Base-by-base conservation (phyloP, 495 filamentous ascomycete genomes). In the Copromyces sp. region DNA sequence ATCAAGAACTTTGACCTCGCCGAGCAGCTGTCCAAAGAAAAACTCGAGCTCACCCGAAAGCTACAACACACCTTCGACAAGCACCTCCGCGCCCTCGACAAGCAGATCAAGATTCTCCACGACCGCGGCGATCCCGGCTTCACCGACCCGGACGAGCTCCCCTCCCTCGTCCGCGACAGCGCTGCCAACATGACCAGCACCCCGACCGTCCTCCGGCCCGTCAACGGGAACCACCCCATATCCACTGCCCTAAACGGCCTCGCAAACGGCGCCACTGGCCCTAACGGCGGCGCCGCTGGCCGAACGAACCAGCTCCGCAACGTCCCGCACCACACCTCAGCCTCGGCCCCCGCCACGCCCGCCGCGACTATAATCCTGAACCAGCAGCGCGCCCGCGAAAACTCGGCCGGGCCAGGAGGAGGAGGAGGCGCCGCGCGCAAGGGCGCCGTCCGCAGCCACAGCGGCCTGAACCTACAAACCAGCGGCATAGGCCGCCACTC, bases 21-120 rank as follows among this genome's bases (percentile, higher is more conserved):
- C 42, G 86, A 93, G 75, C 85, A 89, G 70, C 81, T 98, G 37
- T 91, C 97, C 75, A 91, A 92, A 40, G 95, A 99, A 78, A 98
- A 99, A 85, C 86, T 95, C 41, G 86, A 86, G 9, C 84, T 98
- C 47, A 89, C 88, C 39, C 89, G 93, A 70, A 97, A 95, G 78
- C 90, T 93, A 9, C 87, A 90, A 73, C 83, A 87, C 24, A 85
- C 94, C 38, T 86, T 97, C 70, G 95, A 98, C 81, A 93, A 95
- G 40, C 94, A 98, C 77, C 87, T 95, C 78, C 93, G 92, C 75
- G 89, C 90, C 68, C 86, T 99, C 69, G 96, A 99, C 79, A 81
- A 90, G 72, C 93, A 95, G 77, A 91, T 99, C 78, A 93, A 93
- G 68, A 88, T 91, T 75, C 85, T 98, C 39, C 88, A 91, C 78